Conservation (phyloP, 768 basidiomycete genomes). For the Pleurotus platypus region DNA sequence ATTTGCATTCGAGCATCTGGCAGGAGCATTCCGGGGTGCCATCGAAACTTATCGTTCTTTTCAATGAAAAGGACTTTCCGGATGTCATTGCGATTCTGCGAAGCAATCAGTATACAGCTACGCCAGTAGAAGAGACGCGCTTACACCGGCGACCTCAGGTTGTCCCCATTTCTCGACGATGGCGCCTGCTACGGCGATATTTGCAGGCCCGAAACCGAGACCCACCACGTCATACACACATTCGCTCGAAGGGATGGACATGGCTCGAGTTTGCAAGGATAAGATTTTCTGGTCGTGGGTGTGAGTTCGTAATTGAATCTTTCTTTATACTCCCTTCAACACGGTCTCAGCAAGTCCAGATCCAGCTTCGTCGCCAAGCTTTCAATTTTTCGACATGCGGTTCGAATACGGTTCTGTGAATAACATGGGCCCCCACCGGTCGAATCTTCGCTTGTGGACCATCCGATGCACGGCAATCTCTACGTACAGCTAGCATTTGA, state of each 20-base stretch:
- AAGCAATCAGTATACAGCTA: conserved; percentile 8
- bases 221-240: conserved; percentile 42
- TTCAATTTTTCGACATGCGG: not conserved
- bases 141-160: not conserved
- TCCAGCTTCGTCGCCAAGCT: not conserved
- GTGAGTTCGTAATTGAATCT: too few relatives aligned
- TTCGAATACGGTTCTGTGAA: not conserved
- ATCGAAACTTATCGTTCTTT: conserved; percentile 41
- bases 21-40: conserved; percentile 57
- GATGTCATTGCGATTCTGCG: conserved; percentile 11
- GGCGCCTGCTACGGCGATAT: conserved; percentile 47
- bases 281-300: not conserved
- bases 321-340: too few relatives aligned
- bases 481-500: not conserved
- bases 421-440: conserved; percentile 5
- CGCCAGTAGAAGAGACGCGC: too few relatives aligned
- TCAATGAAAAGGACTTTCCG: conserved; percentile 43
- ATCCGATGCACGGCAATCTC: too few relatives aligned
- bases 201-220: conserved; percentile 51
- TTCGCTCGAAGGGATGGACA: conserved; percentile 15
- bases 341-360: not conserved
- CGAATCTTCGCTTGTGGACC: not conserved
- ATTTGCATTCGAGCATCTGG: conserved; percentile 53
- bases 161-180: conserved; percentile 38
- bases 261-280: conserved; percentile 8